Evolutionary conservation across 768 basidiomycete species (phyloP).

Genomic region (Hemileccinum rubropunctum): DNA sequence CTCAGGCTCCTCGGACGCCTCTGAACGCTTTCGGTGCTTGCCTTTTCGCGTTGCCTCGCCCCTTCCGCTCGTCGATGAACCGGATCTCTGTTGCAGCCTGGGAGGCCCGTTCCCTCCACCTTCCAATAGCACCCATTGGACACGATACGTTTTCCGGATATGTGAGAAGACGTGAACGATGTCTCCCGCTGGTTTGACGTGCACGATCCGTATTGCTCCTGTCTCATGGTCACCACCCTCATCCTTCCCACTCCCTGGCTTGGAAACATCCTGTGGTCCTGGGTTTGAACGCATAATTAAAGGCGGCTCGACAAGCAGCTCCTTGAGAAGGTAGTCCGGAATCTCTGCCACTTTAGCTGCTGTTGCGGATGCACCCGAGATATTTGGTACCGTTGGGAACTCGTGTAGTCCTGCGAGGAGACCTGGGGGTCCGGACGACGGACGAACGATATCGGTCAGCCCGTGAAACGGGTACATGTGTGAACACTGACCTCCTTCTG

Average conservation of each 20-base stretch:
- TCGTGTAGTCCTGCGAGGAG: conserved; percentile 89
- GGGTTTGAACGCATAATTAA: conserved; percentile 5
- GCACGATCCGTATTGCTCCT: conserved; percentile 34
- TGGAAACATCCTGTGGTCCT: background rate
- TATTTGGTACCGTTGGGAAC: conserved; percentile 68
- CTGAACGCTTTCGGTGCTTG: conserved; percentile 10
- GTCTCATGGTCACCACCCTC: background rate
- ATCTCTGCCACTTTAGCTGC: conserved; percentile 32
- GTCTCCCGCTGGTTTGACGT: conserved; percentile 54
- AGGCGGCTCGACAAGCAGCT: conserved; percentile 37
- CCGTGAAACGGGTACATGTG: background rate
- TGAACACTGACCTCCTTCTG: conserved; percentile 65
- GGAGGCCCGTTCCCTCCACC: conserved; percentile 53
- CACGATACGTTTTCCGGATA: conserved; percentile 80
- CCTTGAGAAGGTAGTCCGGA: conserved; percentile 37
- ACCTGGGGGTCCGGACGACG: conserved; percentile 43
- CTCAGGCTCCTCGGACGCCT: conserved; percentile 11
- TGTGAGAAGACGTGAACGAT: conserved; percentile 88
- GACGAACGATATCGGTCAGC: conserved; percentile 2
- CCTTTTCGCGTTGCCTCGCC: conserved; percentile 7
- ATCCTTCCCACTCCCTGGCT: background rate
- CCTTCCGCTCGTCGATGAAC: conserved; percentile 8
- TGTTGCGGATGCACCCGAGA: conserved; percentile 41
- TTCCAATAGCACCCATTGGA: conserved; percentile 66
- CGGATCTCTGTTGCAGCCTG: conserved; percentile 6